Conservation (phyloP, 345 rosid genomes). For the Eucalyptus polybractea region DNA sequence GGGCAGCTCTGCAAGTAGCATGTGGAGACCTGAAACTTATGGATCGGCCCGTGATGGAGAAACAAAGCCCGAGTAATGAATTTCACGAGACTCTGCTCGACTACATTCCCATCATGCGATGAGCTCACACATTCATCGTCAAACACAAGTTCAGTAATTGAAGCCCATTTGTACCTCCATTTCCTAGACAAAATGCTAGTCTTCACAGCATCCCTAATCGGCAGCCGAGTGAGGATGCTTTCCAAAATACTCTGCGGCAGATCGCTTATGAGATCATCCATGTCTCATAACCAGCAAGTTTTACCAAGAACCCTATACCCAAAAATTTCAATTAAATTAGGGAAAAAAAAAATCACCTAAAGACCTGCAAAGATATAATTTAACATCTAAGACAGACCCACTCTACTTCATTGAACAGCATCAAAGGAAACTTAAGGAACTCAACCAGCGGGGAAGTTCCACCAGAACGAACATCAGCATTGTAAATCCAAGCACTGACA, state of each 20-base stretch:
- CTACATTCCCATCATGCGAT: constrained; percentile 4
- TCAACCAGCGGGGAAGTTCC: background rate
- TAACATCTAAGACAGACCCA: background rate
- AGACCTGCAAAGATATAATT: background rate
- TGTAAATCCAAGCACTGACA: background rate
- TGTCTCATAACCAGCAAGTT: background rate
- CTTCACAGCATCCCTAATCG: constrained; percentile 60
- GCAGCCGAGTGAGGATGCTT: constrained; percentile 51
- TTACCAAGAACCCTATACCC: constrained; percentile 18
- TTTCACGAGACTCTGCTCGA: constrained; percentile 39
- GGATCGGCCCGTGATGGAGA: constrained; percentile 88
- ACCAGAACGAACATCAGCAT: background rate
- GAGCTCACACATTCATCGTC: constrained; percentile 42
- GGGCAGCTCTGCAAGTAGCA: constrained; percentile 47
- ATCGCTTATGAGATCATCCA: constrained; percentile 53
- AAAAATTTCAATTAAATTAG: background rate
- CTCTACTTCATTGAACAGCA: background rate
- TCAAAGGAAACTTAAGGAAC: background rate
- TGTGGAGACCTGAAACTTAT: constrained; percentile 71
- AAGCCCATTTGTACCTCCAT: constrained; percentile 85
- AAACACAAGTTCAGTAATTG: constrained; percentile 55
- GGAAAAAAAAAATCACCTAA: background rate
- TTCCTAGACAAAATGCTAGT: constrained; percentile 68
- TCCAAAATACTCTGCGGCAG: constrained; percentile 79
- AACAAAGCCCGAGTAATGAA: constrained; percentile 58